Evolutionary conservation across 495 filamentous ascomycete species (phyloP).

Genomic region (Amniculicola lignicola): DNA sequence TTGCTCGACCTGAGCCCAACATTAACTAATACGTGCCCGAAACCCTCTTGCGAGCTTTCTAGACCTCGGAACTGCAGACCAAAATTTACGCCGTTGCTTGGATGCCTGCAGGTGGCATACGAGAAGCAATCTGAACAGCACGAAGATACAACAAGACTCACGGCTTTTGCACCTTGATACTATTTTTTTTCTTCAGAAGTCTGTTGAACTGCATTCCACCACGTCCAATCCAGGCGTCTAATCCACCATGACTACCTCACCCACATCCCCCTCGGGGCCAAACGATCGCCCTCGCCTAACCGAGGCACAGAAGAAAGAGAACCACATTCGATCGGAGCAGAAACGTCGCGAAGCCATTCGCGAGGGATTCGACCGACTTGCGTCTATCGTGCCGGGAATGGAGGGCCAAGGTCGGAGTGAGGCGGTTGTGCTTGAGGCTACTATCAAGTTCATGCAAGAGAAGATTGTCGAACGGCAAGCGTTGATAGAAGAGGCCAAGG

Average conservation of each 20-base stretch:
- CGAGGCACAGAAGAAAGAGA: constrained; percentile 84
- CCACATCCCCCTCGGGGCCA: constrained; percentile 3
- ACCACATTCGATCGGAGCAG: constrained; percentile 86
- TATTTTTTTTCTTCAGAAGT: too few species aligned
- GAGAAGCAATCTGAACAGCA: too few species aligned
- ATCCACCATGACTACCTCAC: not conserved
- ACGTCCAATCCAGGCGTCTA: not conserved
- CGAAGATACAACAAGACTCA: too few species aligned
- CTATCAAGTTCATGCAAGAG: constrained; percentile 66
- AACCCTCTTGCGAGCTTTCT: too few species aligned
- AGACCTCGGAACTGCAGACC: too few species aligned
- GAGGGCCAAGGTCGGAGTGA: constrained; percentile 84
- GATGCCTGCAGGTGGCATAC: too few species aligned
- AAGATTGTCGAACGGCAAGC: constrained; percentile 46
- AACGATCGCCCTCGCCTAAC: constrained; percentile 71
- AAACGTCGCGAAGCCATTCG: constrained; percentile 85
- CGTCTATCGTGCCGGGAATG: constrained; percentile 76
- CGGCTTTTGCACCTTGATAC: too few species aligned
- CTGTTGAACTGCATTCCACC: too few species aligned
- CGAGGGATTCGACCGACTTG: constrained; percentile 79
- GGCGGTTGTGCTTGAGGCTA: constrained; percentile 73
- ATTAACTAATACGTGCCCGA: too few species aligned
- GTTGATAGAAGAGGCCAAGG: constrained; percentile 14
- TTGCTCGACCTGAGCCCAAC: too few species aligned
- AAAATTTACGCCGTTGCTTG: too few species aligned